phyloP scores from a whole-genome alignment of 2,329 filamentous ascomycete species.

The Trichoderma harzianum region DNA sequence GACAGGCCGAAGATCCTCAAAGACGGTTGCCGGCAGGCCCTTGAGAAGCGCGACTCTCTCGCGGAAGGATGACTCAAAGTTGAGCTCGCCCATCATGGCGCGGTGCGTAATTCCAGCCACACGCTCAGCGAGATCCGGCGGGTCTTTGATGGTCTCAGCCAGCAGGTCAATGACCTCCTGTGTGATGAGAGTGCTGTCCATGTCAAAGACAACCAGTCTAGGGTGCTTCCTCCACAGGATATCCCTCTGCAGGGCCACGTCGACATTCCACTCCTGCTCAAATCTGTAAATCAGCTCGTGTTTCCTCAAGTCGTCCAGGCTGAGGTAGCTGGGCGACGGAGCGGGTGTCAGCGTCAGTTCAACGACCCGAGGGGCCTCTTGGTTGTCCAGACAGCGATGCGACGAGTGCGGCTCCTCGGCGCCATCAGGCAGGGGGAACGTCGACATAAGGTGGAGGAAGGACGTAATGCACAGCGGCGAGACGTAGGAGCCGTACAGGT shows the following conservation, averaged over 20 bases:
- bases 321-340: slow-evolving; percentile 59
- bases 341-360: slow-evolving; percentile 62
- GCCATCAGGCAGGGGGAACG: slow-evolving; percentile 53
- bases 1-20: slow-evolving; percentile 69
- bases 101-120: slow-evolving; percentile 88
- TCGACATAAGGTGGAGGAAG: slow-evolving; percentile 64
- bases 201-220: slow-evolving; percentile 90
- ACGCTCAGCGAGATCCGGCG: slow-evolving; percentile 69
- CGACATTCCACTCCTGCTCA: slow-evolving; percentile 84
- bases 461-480: slow-evolving; percentile 63
- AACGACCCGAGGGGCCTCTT: slow-evolving; percentile 59
- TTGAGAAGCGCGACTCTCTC: slow-evolving; percentile 77
- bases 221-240: slow-evolving; percentile 74
- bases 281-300: slow-evolving; percentile 81
- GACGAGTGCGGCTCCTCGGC: slow-evolving; percentile 55
- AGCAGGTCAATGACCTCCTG: slow-evolving; percentile 98
- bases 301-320: slow-evolving; percentile 67
- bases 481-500: slow-evolving; percentile 63
- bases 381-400: slow-evolving; percentile 62
- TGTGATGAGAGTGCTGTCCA: slow-evolving; percentile 96
- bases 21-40: slow-evolving; percentile 75
- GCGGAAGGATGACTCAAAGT: slow-evolving; percentile 80
- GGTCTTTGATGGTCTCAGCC: slow-evolving; percentile 69
- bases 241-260: slow-evolving; percentile 74
- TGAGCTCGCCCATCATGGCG: slow-evolving; percentile 93